phyloP scores from a whole-genome alignment of 129 eudicot genomes.

The Centaurea solstitialis region DNA sequence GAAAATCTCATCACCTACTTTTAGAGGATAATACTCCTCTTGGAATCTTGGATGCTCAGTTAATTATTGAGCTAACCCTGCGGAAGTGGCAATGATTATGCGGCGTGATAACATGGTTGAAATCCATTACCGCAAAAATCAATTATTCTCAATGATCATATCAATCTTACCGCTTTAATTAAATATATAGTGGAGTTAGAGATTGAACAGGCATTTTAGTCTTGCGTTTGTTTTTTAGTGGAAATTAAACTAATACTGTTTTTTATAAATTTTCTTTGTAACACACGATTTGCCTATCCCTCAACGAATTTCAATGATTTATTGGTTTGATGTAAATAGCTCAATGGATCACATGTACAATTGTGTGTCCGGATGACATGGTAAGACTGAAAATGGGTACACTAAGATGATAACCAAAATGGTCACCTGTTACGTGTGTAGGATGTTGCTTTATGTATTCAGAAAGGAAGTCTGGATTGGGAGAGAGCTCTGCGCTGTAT shows the following conservation, averaged over 20 bases:
- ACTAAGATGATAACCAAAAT: neutral
- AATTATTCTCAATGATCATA: neutral
- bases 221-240: neutral
- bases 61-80: neutral
- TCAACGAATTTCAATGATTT: neutral
- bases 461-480: constrained; percentile 91
- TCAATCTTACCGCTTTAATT: neutral
- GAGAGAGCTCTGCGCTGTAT: constrained; percentile 90
- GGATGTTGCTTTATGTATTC: constrained; percentile 91
- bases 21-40: neutral
- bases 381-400: neutral
- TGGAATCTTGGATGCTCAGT: neutral
- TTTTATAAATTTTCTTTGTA: neutral
- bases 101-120: neutral
- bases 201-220: neutral
- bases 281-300: neutral
- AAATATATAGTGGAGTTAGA: neutral
- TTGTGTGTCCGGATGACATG: neutral
- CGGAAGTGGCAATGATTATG: neutral
- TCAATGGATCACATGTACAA: neutral
- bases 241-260: neutral
- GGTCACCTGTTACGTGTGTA: constrained; percentile 27
- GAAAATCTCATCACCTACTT: neutral
- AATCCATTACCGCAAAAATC: neutral
- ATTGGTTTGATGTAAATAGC: neutral